A percentile compares a stretch with the other conserved stretches of the same genome.
phyloP scores from a whole-genome alignment of 78 protist genomes.

The Goniomonas avonlea region DNA sequence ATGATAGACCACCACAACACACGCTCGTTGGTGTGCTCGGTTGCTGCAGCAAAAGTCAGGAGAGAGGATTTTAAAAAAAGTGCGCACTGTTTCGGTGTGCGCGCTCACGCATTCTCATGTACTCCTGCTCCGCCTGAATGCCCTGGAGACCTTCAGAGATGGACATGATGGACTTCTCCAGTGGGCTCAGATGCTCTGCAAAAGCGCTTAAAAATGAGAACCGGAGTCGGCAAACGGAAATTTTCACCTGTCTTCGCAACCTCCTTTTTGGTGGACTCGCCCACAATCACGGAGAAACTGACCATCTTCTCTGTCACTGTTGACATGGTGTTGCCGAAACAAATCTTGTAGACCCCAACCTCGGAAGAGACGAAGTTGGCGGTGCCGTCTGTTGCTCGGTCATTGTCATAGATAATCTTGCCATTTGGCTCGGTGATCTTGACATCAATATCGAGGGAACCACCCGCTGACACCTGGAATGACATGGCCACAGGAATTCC shows the following conservation, averaged over 20 bases:
- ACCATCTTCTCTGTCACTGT: constrained; percentile 2
- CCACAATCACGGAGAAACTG: neutral
- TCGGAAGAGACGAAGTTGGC: neutral
- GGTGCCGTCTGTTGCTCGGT: neutral
- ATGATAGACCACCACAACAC: neutral
- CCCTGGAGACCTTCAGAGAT: neutral
- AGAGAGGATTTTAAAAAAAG: neutral
- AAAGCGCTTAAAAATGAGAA: neutral
- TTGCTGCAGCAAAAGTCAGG: neutral
- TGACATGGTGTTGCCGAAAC: constrained; percentile 18
- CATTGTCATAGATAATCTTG: neutral
- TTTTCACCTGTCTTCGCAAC: neutral
- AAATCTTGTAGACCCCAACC: neutral
- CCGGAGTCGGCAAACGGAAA: neutral
- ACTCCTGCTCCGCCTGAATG: constrained; percentile 15
- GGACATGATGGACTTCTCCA: neutral
- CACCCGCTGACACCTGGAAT: constrained; percentile 19
- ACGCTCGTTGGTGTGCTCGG: no score
- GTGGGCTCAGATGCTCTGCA: neutral
- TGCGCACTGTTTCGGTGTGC: neutral
- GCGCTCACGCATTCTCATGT: constrained; percentile 9
- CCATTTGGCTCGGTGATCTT: constrained; percentile 8
- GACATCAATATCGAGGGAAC: constrained; percentile 1
- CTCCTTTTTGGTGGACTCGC: neutral
- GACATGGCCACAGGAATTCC: neutral